Base-by-base conservation (phyloP, 768 basidiomycete genomes). In the Leucosporidium creatinivorum region DNA sequence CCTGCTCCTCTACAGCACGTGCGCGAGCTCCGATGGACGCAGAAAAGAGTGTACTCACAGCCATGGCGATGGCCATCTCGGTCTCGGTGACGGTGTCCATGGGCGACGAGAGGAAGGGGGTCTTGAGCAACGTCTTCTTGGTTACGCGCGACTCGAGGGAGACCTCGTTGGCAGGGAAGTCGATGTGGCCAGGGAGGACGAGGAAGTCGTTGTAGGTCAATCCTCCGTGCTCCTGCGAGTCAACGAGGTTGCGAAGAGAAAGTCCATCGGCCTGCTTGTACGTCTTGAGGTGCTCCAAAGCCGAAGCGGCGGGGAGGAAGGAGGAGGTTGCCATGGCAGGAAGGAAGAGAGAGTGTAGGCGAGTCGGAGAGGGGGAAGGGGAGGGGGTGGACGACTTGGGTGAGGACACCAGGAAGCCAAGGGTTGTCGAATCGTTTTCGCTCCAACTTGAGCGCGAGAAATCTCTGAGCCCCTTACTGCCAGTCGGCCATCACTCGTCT, bases 1-100 rank as follows among this genome's bases (percentile, higher is more conserved):
- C 50, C 50, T 51, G 50, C 17, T 13, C 6, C 21, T 51, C 50
- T 44, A 44, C 39, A 44, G 39, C 39, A 44, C 39, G 8, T 39
- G 33, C 30, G 2, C 23, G 0, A 36, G 15, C 3, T 17, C 55
- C 52, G 6, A 30, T n/a, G 6, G 25, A 55, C 30, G 52, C 3
- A 10, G 4, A 10, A 21, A 31, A 19, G 50, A 52, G 47, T 28
- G 72, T 63, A 79, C 88, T 81, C 78, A 93, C 90, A 79, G 92
- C 91, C 84, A 94, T 86, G 59, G 87, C 81, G 77, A 94, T 91
- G 36, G 91, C 91, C 90, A 93, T 94, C 67, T 90, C 86, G 62
- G 84, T 85, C 80, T 97, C 96, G 1, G 96, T 98, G 74, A 98
- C 96, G 55, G 96, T 99, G 81, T 99, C 96, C 96, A 99, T 99